Base-by-base conservation (phyloP, 2,329 filamentous ascomycete genomes). In the Parastagonospora nodorum region DNA sequence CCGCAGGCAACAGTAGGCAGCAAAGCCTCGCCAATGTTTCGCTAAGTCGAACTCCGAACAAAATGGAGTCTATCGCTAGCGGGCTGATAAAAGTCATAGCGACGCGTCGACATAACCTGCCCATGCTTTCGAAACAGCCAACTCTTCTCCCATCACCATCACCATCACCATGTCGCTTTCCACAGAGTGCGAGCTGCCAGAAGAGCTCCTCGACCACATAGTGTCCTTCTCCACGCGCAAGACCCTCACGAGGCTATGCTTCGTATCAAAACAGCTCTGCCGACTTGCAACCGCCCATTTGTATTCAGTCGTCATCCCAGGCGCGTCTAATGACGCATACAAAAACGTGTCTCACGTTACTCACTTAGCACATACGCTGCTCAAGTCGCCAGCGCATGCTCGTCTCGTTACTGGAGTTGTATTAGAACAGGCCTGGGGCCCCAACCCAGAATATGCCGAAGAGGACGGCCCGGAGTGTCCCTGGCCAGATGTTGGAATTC, bases 231-330 rank as follows among this genome's bases (percentile, higher is more conserved):
- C 36, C 16, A 24, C 27, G 15, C 9, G 8, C 12, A 29, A 29
- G 6, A n/a, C 36, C 12, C 43, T 51, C 2, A 10, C 15, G 2
- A 6, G 35, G 2, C 32, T 52, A 14, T 48, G 44, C 16, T 12
- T 35, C 2, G 35, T 29, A 11, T 39, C 38, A 10, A 52, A 52
- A 40, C 41, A 33, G 28, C 11, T 52, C n/a, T 48, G 44, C 19
- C 38, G 50, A 12, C 38, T 52, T 14, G 44, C 39, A 9, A 52
- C 32, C 10, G 36, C 50, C 5, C 40, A 44, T 35, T 33, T 52
- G n/a, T 52, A 52, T 29, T 11, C 38, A 2, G 8, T 24, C 10
- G 36, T 51, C 16, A 16, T 4, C n/a, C 15, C 40, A 11, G 19
- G 19, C 4, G 11, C n/a, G n/a, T n/a, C n/a, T n/a, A n/a, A n/a